Percentiles rank a stretch among this genome's conserved stretches.
Conservation (phyloP, 2,329 filamentous ascomycete species). For the Hawksworthiomyces lignivorus region DNA sequence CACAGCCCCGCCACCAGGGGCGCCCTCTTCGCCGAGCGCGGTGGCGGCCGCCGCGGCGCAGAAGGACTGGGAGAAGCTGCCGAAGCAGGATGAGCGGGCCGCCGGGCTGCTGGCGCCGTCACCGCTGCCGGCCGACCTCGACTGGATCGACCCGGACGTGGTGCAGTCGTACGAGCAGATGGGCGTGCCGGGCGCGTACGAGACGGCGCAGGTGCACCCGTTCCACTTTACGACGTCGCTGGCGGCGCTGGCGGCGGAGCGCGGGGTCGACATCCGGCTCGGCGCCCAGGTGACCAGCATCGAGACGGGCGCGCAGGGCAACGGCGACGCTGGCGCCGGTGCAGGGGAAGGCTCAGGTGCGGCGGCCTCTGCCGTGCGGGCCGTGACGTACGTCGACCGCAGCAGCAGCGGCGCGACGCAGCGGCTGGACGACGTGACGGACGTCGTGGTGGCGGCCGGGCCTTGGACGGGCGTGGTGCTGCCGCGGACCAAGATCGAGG, state of each 20-base stretch:
- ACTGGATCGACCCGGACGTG: conserved; percentile 70
- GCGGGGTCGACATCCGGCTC: conserved; percentile 59
- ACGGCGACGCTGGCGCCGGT: neutral
- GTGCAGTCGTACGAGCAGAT: conserved; percentile 71
- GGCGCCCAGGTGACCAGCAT: conserved; percentile 63
- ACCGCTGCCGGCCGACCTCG: conserved; percentile 65
- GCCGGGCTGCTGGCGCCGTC: conserved; percentile 43
- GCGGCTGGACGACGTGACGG: conserved; percentile 39
- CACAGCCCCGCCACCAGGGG: neutral
- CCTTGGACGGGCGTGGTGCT: conserved; percentile 57
- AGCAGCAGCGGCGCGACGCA: conserved; percentile 27
- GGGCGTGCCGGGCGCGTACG: conserved; percentile 58
- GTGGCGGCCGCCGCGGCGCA: neutral
- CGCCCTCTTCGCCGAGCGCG: neutral
- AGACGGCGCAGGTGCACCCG: conserved; percentile 91
- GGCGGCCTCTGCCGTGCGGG: conserved; percentile 44
- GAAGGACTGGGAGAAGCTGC: conserved; percentile 53
- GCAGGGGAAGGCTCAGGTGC: too few relatives aligned
- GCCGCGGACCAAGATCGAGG: conserved; percentile 49
- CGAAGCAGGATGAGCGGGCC: conserved; percentile 48
- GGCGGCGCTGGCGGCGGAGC: conserved; percentile 63
- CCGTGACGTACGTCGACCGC: conserved; percentile 53
- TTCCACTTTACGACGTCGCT: conserved; percentile 84
- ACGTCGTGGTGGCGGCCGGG: conserved; percentile 48
- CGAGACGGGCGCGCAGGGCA: conserved; percentile 26